Base-by-base conservation (phyloP, 306 rosid genomes). In the Cicer pinnatifidum region DNA sequence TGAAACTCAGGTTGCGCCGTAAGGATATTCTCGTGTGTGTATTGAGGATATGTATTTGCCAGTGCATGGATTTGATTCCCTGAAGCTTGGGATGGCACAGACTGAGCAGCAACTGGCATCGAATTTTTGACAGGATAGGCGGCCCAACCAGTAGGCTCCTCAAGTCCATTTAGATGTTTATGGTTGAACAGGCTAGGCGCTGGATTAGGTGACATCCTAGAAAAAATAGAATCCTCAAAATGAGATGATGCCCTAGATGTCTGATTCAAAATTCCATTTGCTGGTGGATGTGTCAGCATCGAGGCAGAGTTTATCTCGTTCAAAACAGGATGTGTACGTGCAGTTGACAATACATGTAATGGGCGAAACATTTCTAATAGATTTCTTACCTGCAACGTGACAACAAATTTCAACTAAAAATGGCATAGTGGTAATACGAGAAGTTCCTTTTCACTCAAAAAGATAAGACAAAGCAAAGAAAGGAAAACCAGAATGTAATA, bases 331-430 rank as follows among this genome's bases (percentile, higher is more conserved):
- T 53, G 70, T 43, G n/a, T 38, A 39, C 78, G 66, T 74, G 77
- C 54, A 53, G 70, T 54, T 61, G 78, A 51, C 15, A n/a, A 63
- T 23, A 9, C 20, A 4, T 47, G 41, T 33, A 84, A 70, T 28
- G 85, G 84, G 52, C 71, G 68, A 85, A 81, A 85, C 71, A 81
- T 15, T 48, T 76, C 76, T 66, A 81, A 44, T 15, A 81, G 75
- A 78, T 74, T 81, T 67, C 67, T 78, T 53, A 85, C 84, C 88
- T 85, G 80, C 76, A 78, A 63, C 23, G 66, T 8, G 44, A 23
- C 63, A 60, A 67, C 62, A 75, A 35, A 78, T 73, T 64, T 39
- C 52, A 56, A 47, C 64, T 12, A 70, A 80, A 17, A 43, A 69
- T 35, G 67, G n/a, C 19, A 11, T 60, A 45, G 17, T 19, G 37